These are phyloP conservation scores for Calcarisporium arbuscula DNA, from an alignment of 2,329 filamentous ascomycete species.

Conservation along the genomic window DNA sequence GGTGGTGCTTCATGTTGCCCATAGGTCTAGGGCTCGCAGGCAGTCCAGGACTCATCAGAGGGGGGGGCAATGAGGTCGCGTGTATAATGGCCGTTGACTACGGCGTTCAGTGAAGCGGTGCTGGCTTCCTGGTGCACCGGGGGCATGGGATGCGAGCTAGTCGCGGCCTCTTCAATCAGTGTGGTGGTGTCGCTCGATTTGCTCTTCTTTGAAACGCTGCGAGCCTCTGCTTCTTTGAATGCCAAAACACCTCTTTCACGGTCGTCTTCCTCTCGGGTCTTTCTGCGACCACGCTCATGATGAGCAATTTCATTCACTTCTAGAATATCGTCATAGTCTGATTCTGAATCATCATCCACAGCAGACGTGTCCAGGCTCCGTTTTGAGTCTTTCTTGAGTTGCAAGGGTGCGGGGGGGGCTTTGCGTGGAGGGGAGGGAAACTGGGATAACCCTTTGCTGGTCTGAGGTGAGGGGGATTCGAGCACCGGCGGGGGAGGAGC, in stretches of 20 bases:
- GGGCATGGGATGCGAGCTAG: constrained; percentile 29
- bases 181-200: constrained; percentile 34
- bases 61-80: constrained; percentile 31
- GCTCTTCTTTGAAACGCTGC: constrained; percentile 69
- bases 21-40: constrained; percentile 54
- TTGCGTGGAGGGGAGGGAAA: constrained; percentile 66
- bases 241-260: constrained; percentile 65
- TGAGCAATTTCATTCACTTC: constrained; percentile 60
- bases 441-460: constrained; percentile 39
- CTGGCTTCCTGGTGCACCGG: constrained; percentile 30
- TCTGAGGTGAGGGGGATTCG: constrained; percentile 36
- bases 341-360: constrained; percentile 65
- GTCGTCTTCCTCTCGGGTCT: constrained; percentile 85
- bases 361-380: constrained; percentile 14
- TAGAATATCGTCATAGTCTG: constrained; percentile 75
- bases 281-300: constrained; percentile 65
- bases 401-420: constrained; percentile 76
- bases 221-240: constrained; percentile 59
- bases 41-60: constrained; percentile 53
- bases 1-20: constrained; percentile 39
- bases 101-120: constrained; percentile 45
- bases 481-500: constrained; percentile 32
- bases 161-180: constrained; percentile 24
- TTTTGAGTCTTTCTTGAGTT: constrained; percentile 41
- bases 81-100: constrained; percentile 35